Conservation (phyloP, 371 early-diverging fungal species). For the Lichtheimia ornata region DNA sequence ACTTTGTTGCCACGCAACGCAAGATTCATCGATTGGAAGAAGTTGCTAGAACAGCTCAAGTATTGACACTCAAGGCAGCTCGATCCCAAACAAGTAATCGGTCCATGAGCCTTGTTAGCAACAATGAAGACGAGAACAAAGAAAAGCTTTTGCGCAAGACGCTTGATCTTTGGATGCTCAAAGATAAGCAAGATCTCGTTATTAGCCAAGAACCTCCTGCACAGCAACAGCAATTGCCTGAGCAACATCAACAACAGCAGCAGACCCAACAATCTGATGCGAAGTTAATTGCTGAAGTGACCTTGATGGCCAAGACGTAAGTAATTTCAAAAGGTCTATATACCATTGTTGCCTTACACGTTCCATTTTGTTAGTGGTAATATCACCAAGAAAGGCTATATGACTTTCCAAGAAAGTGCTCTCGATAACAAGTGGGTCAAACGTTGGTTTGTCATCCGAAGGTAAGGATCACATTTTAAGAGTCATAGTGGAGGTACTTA, state of each 20-base stretch:
- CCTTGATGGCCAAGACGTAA: conserved; percentile 58
- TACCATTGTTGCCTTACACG: conserved; percentile 16
- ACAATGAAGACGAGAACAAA: conserved; percentile 9
- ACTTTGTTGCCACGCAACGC: conserved; percentile 51
- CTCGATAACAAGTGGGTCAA: conserved; percentile 72
- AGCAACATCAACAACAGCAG: conserved; percentile 10
- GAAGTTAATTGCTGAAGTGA: conserved; percentile 60
- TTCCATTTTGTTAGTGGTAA: conserved; percentile 51
- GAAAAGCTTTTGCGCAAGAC: conserved; percentile 42
- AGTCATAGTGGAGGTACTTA: background rate
- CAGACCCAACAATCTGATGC: conserved; percentile 15
- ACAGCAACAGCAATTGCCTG: conserved; percentile 18
- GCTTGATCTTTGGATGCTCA: conserved; percentile 50
- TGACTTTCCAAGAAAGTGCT: conserved; percentile 62
- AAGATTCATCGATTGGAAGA: conserved; percentile 39
- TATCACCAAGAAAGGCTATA: conserved; percentile 61
- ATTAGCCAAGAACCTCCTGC: conserved; percentile 55
- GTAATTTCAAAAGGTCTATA: conserved; percentile 28
- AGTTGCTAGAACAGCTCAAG: conserved; percentile 42
- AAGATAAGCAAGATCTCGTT: conserved; percentile 30
- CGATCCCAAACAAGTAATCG: conserved; percentile 16
- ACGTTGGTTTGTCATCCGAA: conserved; percentile 83
- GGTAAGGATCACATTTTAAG: conserved; percentile 32
- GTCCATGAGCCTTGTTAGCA: background rate
- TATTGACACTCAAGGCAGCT: conserved; percentile 6